Evolutionary conservation across 1,284 basidiomycete species (phyloP).

Genomic region (Irpex sp.): DNA sequence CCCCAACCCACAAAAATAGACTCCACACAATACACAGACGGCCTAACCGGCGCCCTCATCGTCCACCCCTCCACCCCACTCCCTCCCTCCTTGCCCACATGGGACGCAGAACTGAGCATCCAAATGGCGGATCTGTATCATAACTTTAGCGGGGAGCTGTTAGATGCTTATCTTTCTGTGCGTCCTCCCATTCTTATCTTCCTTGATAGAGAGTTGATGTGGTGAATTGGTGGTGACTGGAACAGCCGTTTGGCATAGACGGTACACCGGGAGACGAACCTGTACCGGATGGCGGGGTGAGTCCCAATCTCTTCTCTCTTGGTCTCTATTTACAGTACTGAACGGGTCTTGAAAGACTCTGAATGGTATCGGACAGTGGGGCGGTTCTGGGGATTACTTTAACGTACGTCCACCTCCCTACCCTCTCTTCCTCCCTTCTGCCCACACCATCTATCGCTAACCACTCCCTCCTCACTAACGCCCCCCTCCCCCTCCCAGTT

Average conservation of each 20-base stretch:
- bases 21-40: slow-evolving; percentile 39
- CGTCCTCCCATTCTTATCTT: no score
- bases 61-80: slow-evolving; percentile 18
- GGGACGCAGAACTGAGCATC: slow-evolving; percentile 32
- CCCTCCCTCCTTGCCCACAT: slow-evolving; percentile 22
- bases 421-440: no score
- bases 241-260: slow-evolving; percentile 27
- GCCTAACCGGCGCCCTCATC: slow-evolving; percentile 33
- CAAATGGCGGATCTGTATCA: slow-evolving; percentile 35
- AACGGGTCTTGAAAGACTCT: no score
- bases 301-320: no score
- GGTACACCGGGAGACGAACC: slow-evolving; percentile 33
- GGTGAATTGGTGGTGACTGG: no score
- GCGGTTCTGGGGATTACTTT: slow-evolving; percentile 18
- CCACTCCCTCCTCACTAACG: no score
- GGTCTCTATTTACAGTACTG: no score
- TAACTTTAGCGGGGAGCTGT: slow-evolving; percentile 23
- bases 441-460: no score
- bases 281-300: slow-evolving; percentile 31
- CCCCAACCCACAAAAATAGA: no score
- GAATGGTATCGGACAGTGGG: slow-evolving; percentile 33
- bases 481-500: no score
- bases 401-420: slow-evolving; percentile 19
- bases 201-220: no score
- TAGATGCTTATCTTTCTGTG: slow-evolving; percentile 27